Percentiles rank a stretch among this genome's conserved stretches.
Conservation (phyloP, 345 rosid species). For the Gossypium rotundifolium region DNA sequence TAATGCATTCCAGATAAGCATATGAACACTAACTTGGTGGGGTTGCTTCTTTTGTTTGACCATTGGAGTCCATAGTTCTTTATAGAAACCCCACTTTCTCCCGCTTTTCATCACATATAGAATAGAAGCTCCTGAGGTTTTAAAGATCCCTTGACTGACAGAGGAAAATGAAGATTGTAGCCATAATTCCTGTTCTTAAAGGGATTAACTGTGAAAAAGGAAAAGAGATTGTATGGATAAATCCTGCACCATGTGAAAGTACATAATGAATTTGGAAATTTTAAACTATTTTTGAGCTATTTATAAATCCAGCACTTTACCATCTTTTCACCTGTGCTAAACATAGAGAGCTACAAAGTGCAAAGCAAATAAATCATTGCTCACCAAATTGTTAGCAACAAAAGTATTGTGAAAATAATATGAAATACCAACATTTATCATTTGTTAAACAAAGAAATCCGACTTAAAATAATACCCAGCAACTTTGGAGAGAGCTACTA, state of each 20-base stretch:
- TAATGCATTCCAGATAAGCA: constrained; percentile 6
- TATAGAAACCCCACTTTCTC: neutral
- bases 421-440: neutral
- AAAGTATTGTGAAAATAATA: neutral
- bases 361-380: neutral
- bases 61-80: constrained; percentile 2
- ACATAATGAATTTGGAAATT: too few relatives aligned
- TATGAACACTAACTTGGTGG: neutral
- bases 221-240: too few relatives aligned
- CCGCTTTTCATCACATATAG: neutral
- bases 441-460: neutral
- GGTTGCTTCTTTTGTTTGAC: constrained; percentile 15
- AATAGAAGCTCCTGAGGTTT: neutral
- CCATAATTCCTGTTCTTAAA: neutral
- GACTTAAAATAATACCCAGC: neutral
- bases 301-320: too few relatives aligned
- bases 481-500: neutral
- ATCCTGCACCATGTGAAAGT: too few relatives aligned
- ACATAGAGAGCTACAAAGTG: neutral
- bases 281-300: too few relatives aligned
- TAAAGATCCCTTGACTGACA: too few relatives aligned
- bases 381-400: neutral
- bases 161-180: neutral
- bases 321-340: too few relatives aligned
- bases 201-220: too few relatives aligned